phyloP scores from a whole-genome alignment of 148 eudicot species.

The Vaccinium macrocarpon region DNA sequence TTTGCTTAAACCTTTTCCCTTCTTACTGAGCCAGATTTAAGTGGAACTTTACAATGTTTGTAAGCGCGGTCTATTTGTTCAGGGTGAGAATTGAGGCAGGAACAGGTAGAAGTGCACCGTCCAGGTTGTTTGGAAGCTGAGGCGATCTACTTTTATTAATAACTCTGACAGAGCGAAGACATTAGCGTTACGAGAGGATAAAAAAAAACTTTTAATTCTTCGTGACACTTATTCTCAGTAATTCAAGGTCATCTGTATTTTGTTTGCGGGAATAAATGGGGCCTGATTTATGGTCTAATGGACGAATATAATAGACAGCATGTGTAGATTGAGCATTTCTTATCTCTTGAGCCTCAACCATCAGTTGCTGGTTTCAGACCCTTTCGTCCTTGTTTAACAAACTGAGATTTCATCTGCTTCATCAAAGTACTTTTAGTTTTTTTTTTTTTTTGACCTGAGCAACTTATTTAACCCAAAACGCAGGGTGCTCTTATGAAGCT shows the following conservation, averaged over 20 bases:
- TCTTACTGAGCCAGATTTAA: conserved; percentile 1
- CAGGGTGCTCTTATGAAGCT: neutral
- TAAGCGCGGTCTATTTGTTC: neutral
- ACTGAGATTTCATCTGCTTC: neutral
- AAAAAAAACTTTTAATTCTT: neutral
- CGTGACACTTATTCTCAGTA: neutral
- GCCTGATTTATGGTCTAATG: neutral
- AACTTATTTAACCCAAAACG: neutral
- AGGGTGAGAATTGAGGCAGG: neutral
- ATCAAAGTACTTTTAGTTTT: neutral
- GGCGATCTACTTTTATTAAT: neutral
- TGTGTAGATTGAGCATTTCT: neutral
- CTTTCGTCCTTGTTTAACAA: neutral
- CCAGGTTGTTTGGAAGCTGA: neutral
- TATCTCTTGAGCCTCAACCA: neutral
- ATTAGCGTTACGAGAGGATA: neutral
- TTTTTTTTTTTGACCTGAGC: neutral
- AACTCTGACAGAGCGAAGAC: neutral
- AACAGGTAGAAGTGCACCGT: neutral
- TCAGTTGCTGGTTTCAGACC: neutral
- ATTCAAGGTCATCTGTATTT: neutral
- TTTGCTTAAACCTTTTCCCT: neutral
- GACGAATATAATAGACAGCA: neutral
- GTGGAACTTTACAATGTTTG: neutral
- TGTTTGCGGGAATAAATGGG: neutral